Evolutionary conservation across 805 yeast genomes (phyloP), one percentile per base, ranked within the genome.

Genomic region (Sungouiella blattae): DNA sequence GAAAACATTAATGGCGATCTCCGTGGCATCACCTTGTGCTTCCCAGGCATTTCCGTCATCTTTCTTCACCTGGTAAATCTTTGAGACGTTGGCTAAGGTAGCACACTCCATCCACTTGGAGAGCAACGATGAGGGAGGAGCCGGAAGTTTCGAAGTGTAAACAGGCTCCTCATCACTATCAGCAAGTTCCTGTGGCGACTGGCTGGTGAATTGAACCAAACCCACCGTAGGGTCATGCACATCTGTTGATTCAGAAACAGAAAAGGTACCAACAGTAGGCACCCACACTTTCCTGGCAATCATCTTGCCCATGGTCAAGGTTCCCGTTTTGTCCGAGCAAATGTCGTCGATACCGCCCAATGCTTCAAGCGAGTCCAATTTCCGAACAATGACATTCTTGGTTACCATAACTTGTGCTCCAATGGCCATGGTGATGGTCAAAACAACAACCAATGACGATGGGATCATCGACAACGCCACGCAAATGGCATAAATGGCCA

Each of bases 1-100:
- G 52, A 83, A 84, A 0, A 86, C 91, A 52, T 85, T 91, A 42
- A 87, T 81, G 3, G 95, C 94, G 50, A 83, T 80, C 62, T 87
- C 95, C 3, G 95, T 87, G 27, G 95, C 91, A 54, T 87, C 95
- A 40, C 95, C 95, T 53, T 47, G 67, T 21, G 54, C 68, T 43
- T 55, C 66, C 73, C 73, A 50, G 4, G 56, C 60, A 18, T 56
- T 46, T 18, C 51, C 54, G 23, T 46, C 57, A 36, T 64, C 61
- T 5, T 13, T 21, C 30, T 44, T 47, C 15, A 59, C 17, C 39
- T 52, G 52, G 16, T 58, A 50, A 16, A 67, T 58, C n/a, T 64
- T 56, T 18, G 75, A 71, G 33, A 69, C 53, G 35, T 67, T 58
- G 15, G 70, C 65, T 27, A 69, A 57, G 29, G 64, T 53, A 6